phyloP scores from a whole-genome alignment of 169 alveolate species.

The Neospora caninum region DNA sequence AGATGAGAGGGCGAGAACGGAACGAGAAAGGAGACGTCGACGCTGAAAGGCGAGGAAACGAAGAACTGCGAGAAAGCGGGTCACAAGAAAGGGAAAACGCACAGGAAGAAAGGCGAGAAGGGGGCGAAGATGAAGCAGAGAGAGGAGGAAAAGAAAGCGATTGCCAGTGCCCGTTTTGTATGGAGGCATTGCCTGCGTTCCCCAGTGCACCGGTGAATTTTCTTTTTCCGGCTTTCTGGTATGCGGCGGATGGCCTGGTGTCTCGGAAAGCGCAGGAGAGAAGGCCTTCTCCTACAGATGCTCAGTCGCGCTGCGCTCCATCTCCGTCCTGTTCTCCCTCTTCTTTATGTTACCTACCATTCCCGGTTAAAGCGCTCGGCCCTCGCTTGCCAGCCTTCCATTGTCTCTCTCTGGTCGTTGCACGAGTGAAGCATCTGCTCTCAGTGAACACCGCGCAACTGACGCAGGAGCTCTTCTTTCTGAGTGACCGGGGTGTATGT shows the following conservation, averaged over 20 bases:
- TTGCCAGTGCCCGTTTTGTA: not conserved
- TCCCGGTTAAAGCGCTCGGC: not conserved
- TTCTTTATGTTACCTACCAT: not conserved
- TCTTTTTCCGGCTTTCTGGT: not conserved
- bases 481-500: not conserved
- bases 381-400: not conserved
- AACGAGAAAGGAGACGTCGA: not conserved
- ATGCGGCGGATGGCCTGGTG: too few relatives aligned
- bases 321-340: not conserved
- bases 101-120: not conserved
- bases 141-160: not conserved
- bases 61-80: not conserved
- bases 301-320: not conserved
- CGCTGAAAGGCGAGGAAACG: not conserved
- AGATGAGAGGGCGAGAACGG: not conserved
- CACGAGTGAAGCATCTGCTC: not conserved
- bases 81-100: not conserved
- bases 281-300: not conserved
- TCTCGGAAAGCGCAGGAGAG: not conserved
- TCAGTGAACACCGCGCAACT: constrained; percentile 20
- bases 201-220: not conserved
- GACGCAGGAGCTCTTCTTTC: not conserved
- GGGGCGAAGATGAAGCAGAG: not conserved
- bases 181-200: not conserved
- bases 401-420: not conserved